A percentile compares a stretch with the other conserved stretches of the same genome.
Conservation (phyloP, 148 eudicot species). For the Beta vulgaris region DNA sequence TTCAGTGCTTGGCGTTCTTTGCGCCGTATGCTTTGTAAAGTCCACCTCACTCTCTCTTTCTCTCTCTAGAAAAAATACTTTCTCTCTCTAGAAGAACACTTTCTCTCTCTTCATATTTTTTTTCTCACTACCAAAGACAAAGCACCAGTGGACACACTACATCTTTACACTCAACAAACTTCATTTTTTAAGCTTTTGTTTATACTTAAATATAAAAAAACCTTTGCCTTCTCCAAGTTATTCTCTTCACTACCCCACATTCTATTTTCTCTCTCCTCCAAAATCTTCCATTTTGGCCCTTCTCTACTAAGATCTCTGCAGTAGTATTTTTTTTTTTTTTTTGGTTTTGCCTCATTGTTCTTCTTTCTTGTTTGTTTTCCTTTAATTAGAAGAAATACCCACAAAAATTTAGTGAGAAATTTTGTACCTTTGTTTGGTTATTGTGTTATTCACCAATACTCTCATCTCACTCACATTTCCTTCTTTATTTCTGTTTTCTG, state of each 20-base stretch:
- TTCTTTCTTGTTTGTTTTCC: slow-evolving; percentile 6
- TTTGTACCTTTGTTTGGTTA: background rate
- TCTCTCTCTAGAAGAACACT: background rate
- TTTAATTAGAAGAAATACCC: background rate
- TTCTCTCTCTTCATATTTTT: background rate
- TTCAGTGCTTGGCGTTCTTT: slow-evolving; percentile 26
- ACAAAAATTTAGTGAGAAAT: background rate
- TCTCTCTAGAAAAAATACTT: background rate
- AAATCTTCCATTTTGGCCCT: slow-evolving; percentile 35
- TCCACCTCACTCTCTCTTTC: background rate
- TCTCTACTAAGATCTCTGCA: slow-evolving; percentile 10
- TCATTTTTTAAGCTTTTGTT: background rate
- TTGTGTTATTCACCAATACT: background rate
- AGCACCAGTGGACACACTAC: slow-evolving; percentile 28
- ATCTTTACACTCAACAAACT: slow-evolving; percentile 25
- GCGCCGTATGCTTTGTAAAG: slow-evolving; percentile 28
- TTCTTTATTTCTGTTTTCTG: slow-evolving; percentile 5
- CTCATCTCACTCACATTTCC: background rate
- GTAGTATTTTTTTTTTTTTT: background rate
- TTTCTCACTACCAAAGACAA: slow-evolving; percentile 19
- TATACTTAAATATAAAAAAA: background rate
- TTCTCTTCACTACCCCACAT: slow-evolving; percentile 34
- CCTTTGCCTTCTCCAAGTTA: slow-evolving; percentile 4
- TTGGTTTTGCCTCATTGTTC: background rate
- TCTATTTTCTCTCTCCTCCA: slow-evolving; percentile 8